Conservation (phyloP, 208 protist genomes). For the Crithidia bombi region DNA sequence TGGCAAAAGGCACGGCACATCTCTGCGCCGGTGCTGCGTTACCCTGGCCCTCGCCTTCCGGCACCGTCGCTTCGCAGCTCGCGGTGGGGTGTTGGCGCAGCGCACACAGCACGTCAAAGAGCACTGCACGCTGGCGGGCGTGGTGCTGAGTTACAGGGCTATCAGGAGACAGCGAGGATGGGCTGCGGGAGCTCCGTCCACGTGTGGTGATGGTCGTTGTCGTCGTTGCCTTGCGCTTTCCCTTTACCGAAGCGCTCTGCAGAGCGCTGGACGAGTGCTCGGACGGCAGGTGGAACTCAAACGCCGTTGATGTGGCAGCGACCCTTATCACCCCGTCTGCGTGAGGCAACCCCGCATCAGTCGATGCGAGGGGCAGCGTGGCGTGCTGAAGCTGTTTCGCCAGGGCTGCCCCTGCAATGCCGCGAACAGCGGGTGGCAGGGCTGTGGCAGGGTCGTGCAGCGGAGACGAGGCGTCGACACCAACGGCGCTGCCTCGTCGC, state of each 20-base stretch:
- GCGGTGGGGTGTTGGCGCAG: slow-evolving; percentile 49
- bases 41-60: background rate
- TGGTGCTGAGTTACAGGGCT: background rate
- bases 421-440: background rate
- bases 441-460: background rate
- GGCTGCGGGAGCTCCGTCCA: slow-evolving; percentile 9
- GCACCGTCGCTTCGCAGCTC: slow-evolving; percentile 29
- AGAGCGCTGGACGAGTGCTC: background rate
- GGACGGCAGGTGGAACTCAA: slow-evolving; percentile 1
- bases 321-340: background rate
- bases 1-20: background rate
- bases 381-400: slow-evolving; percentile 13
- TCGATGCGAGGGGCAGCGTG: background rate
- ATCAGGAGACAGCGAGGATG: background rate
- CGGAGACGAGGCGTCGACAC: background rate
- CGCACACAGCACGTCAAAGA: slow-evolving; percentile 73
- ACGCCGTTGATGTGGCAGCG: background rate
- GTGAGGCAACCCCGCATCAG: background rate
- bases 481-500: background rate
- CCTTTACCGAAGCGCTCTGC: background rate
- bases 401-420: background rate
- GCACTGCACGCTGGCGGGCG: slow-evolving; percentile 34
- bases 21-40: background rate
- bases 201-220: slow-evolving; percentile 21
- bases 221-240: background rate